phyloP scores from a whole-genome alignment of 495 filamentous ascomycete genomes.

The Beverwykella pulmonaria region DNA sequence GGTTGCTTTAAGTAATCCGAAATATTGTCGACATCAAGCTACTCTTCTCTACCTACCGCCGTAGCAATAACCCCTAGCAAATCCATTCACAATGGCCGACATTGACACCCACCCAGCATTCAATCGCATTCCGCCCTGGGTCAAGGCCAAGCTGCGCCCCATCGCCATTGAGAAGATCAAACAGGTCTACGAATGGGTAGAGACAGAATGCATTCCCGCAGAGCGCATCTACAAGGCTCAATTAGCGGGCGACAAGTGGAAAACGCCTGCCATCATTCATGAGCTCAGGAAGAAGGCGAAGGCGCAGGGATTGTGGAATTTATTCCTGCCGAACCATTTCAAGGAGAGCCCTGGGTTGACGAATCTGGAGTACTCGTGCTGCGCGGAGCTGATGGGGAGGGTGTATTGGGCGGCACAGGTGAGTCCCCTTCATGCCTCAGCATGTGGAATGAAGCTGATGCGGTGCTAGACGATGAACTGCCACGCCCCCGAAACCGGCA shows the following conservation, averaged over 20 bases:
- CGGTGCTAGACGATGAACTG: slow-evolving; percentile 47
- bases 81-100: slow-evolving; percentile 14
- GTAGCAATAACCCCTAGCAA: background rate
- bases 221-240: slow-evolving; percentile 49
- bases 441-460: slow-evolving; percentile 1
- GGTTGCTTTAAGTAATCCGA: slow-evolving; percentile 1
- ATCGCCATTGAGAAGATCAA: slow-evolving; percentile 47
- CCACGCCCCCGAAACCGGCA: slow-evolving; percentile 51
- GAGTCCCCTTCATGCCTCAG: background rate
- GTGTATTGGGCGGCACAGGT: slow-evolving; percentile 49
- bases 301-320: slow-evolving; percentile 46
- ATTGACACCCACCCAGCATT: slow-evolving; percentile 44
- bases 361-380: slow-evolving; percentile 50
- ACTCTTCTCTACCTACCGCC: slow-evolving; percentile 9
- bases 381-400: slow-evolving; percentile 50
- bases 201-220: slow-evolving; percentile 49
- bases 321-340: slow-evolving; percentile 50
- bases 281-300: slow-evolving; percentile 49
- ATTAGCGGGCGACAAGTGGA: slow-evolving; percentile 42
- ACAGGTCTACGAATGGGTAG: slow-evolving; percentile 48
- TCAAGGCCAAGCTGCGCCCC: slow-evolving; percentile 46
- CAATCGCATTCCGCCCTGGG: slow-evolving; percentile 47
- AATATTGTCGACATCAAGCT: background rate
- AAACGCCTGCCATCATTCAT: slow-evolving; percentile 45
- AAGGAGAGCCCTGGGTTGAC: slow-evolving; percentile 48